Evolutionary conservation across 2,329 filamentous ascomycete species (phyloP).

Genomic region (Thielaviopsis populi): DNA sequence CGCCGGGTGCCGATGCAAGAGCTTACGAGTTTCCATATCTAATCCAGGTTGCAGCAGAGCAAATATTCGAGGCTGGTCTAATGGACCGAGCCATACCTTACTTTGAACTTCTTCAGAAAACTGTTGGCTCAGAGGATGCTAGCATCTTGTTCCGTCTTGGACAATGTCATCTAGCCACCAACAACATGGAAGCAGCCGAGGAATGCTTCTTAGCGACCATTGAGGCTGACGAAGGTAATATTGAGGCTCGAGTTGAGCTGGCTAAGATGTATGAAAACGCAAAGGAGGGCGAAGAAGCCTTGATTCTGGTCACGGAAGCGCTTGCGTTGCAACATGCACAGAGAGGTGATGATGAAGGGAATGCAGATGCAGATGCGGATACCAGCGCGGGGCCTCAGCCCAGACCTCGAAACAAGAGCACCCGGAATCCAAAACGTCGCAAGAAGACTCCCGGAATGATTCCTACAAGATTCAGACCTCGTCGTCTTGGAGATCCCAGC

Average conservation of each 20-base stretch:
- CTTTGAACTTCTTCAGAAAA: slow-evolving; percentile 38
- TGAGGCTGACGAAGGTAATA: slow-evolving; percentile 53
- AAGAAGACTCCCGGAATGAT: slow-evolving; percentile 39
- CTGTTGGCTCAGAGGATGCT: slow-evolving; percentile 36
- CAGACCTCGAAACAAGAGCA: slow-evolving; percentile 58
- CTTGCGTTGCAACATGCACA: slow-evolving; percentile 44
- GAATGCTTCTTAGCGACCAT: slow-evolving; percentile 63
- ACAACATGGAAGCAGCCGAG: slow-evolving; percentile 53
- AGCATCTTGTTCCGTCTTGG: slow-evolving; percentile 42
- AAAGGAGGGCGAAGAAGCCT: slow-evolving; percentile 58
- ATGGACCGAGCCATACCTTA: slow-evolving; percentile 36
- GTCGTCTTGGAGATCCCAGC: slow-evolving; percentile 31
- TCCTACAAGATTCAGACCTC: slow-evolving; percentile 32
- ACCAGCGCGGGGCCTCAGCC: slow-evolving; percentile 66
- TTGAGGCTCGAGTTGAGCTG: slow-evolving; percentile 64
- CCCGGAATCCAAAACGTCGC: slow-evolving; percentile 62
- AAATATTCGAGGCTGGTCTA: slow-evolving; percentile 29
- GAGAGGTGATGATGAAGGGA: slow-evolving; percentile 51
- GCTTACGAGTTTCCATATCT: slow-evolving; percentile 55
- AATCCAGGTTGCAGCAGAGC: slow-evolving; percentile 50
- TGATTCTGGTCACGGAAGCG: slow-evolving; percentile 62
- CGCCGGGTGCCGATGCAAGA: slow-evolving; percentile 1
- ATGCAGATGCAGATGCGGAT: slow-evolving; percentile 59
- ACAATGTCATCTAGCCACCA: slow-evolving; percentile 52
- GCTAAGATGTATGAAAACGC: slow-evolving; percentile 71